A percentile compares a stretch with the other conserved stretches of the same genome.
These are phyloP conservation scores for Eucalyptus pumila DNA, from an alignment of 345 rosid genomes.

Conservation along the genomic window DNA sequence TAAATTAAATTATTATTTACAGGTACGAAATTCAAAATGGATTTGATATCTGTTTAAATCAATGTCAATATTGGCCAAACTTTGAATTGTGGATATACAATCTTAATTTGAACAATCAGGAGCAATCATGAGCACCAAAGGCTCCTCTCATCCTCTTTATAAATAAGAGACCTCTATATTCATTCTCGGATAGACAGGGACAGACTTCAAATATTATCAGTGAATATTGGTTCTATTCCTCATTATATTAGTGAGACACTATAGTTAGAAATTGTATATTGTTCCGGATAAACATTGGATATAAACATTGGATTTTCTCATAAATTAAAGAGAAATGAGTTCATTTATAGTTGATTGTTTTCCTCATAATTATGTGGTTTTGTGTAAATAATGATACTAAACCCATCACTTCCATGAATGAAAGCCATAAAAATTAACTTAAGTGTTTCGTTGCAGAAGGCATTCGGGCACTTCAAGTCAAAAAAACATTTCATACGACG, in stretches of 20 bases:
- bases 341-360: neutral
- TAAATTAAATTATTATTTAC: no score
- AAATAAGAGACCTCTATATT: neutral
- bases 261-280: neutral
- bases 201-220: neutral
- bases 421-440: neutral
- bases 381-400: neutral
- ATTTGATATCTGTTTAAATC: neutral
- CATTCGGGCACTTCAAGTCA: neutral
- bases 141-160: neutral
- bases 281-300: neutral
- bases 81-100: neutral
- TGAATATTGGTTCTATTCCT: neutral
- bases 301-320: neutral
- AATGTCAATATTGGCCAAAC: neutral
- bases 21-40: neutral
- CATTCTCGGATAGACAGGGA: neutral
- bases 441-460: neutral
- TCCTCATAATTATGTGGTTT: neutral
- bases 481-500: neutral
- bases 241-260: neutral
- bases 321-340: neutral
- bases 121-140: neutral
- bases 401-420: neutral
- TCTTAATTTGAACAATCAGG: neutral